Base-by-base conservation (phyloP, 495 filamentous ascomycete species). In the Saxispiralis lemnorum region DNA sequence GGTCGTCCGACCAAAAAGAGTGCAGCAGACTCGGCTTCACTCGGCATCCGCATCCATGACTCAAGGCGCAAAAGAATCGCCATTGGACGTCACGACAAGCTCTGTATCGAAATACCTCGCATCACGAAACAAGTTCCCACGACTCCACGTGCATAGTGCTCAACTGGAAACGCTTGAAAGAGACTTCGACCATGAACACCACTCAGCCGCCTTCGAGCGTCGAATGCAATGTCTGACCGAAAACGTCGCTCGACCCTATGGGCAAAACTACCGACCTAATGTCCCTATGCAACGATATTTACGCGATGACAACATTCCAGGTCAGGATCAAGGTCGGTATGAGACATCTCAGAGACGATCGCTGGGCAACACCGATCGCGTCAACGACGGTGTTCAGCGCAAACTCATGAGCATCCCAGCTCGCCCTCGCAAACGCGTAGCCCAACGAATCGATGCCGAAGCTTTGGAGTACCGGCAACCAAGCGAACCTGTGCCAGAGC, bases 101-200 rank as follows among this genome's bases (percentile, higher is more conserved):
- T 4, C 5, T 28, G 24, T 5, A 28, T 28, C 9, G 24, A 28
- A n/a, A n/a, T n/a, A n/a, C n/a, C n/a, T n/a, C n/a, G n/a, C n/a
- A n/a, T n/a, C n/a, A n/a, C n/a, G n/a, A n/a, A n/a, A n/a, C n/a
- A n/a, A n/a, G n/a, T n/a, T n/a, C n/a, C n/a, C n/a, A n/a, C n/a
- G n/a, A n/a, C n/a, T n/a, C n/a, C n/a, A n/a, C n/a, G n/a, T n/a
- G n/a, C 46, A 41, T 19, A 35, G 18, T 32, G 60, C 50, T 6
- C 62, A 64, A 37, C 41, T 64, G 12, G 61, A 63, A 38, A 44
- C 45, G 13, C 45, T 58, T 4, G 61, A 62, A 35, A 18, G 39
- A 7, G 48, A 51, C 1, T 58, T 51, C 40, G 47, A 54, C 20
- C 31, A 17, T 4, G 39, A 37, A 2, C 49, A 59, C 43, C 55